These are phyloP conservation scores for Spirogloea muscicola DNA, from an alignment of 139 green algal genomes.

Conservation along the genomic window DNA sequence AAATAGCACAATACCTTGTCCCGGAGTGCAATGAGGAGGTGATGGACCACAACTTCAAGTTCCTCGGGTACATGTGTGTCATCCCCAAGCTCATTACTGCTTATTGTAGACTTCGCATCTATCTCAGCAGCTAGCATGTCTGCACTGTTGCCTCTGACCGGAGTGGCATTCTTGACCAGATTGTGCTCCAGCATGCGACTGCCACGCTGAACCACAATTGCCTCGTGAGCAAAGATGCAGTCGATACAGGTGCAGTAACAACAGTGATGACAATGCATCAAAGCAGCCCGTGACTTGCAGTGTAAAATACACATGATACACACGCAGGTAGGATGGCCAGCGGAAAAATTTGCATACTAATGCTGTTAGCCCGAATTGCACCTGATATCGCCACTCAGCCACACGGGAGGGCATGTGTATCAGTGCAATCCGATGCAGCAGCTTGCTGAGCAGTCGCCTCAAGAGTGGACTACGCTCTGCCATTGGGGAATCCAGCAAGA, in stretches of 20 bases:
- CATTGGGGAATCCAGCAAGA: background rate
- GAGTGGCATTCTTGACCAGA: background rate
- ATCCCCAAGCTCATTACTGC: too few species aligned
- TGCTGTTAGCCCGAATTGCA: too few species aligned
- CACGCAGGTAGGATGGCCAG: too few species aligned
- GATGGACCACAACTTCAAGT: conserved; percentile 57
- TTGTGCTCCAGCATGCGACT: conserved; percentile 41
- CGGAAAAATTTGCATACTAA: too few species aligned
- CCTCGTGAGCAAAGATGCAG: too few species aligned
- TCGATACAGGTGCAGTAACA: too few species aligned
- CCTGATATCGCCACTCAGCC: conserved; percentile 73
- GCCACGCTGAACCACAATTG: too few species aligned
- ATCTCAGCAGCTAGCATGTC: background rate
- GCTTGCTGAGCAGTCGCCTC: conserved; percentile 71
- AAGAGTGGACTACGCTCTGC: background rate
- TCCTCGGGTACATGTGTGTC: conserved; percentile 60
- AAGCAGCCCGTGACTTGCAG: too few species aligned
- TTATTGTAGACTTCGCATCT: too few species aligned
- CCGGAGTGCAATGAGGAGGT: conserved; percentile 66
- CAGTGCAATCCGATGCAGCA: conserved; percentile 73
- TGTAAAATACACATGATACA: too few species aligned
- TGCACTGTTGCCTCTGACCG: background rate
- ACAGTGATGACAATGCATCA: too few species aligned
- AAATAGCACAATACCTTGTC: conserved; percentile 67
- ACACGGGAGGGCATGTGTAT: conserved; percentile 67